Evolutionary conservation across 352 stramenopile genomes (phyloP).

Genomic region (Blastocystis sp.): DNA sequence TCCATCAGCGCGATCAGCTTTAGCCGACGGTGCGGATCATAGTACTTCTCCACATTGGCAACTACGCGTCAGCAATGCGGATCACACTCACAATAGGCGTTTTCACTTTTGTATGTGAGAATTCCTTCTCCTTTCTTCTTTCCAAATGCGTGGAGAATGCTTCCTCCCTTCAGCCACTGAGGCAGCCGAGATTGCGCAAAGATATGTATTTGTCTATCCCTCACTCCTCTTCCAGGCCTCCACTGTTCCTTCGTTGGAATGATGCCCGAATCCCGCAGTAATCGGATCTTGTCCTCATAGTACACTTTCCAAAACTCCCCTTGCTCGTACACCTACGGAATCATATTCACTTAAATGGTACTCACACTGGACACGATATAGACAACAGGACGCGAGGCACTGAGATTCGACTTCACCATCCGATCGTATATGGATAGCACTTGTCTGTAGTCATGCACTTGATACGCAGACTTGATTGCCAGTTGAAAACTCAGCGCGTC

Average conservation of each 20-base stretch:
- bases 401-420: background rate
- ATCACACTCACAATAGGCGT: background rate
- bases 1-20: conserved; percentile 24
- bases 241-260: conserved; percentile 41
- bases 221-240: background rate
- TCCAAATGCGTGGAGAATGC: background rate
- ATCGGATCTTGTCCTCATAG: conserved; percentile 21
- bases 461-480: conserved; percentile 33
- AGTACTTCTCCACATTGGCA: conserved; percentile 16
- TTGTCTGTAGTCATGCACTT: conserved; percentile 1
- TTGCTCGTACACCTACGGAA: conserved; percentile 55
- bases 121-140: background rate
- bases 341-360: too few relatives aligned
- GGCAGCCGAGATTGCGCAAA: conserved; percentile 41
- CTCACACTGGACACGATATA: conserved; percentile 35
- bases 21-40: conserved; percentile 38
- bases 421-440: conserved; percentile 26
- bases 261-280: conserved; percentile 21
- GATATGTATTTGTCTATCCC: conserved; percentile 16
- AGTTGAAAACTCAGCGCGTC: background rate
- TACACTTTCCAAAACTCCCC: conserved; percentile 47
- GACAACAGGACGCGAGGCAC: background rate
- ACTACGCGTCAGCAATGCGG: too few relatives aligned
- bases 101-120: background rate
- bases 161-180: conserved; percentile 28